phyloP scores from a whole-genome alignment of 2,329 filamentous ascomycete species.

The Beauveria australis region DNA sequence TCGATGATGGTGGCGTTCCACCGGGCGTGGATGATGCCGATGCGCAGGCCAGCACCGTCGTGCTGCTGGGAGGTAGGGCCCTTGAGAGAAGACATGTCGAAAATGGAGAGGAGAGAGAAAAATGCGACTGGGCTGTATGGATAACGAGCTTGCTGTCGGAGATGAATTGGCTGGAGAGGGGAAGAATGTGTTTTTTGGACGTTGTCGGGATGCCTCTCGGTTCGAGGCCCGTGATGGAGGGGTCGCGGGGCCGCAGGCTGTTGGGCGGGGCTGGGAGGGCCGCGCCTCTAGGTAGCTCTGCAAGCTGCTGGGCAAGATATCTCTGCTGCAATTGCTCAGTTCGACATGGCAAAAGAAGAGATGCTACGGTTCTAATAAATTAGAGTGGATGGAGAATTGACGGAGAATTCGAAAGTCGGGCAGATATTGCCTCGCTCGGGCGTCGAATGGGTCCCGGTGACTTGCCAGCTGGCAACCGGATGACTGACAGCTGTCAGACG shows the following conservation, averaged over 20 bases:
- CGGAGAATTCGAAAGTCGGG: not conserved
- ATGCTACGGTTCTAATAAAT: not conserved
- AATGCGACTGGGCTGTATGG: too few relatives aligned
- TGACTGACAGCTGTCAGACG: not conserved
- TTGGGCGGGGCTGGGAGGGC: not conserved
- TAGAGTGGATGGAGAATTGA: not conserved
- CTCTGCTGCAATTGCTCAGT: not conserved
- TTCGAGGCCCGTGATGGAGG: slow-evolving; percentile 1
- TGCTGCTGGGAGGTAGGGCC: slow-evolving; percentile 49
- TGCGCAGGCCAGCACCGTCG: slow-evolving; percentile 67
- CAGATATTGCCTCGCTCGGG: not conserved
- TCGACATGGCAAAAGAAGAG: not conserved
- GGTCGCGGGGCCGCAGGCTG: not conserved
- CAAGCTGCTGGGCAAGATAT: not conserved
- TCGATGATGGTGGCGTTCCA: slow-evolving; percentile 91
- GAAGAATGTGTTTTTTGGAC: not conserved
- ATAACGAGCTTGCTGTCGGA: not conserved
- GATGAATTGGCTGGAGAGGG: not conserved
- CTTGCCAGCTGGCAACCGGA: not conserved
- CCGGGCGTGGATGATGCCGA: slow-evolving; percentile 91
- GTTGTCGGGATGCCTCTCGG: not conserved
- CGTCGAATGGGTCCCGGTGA: not conserved
- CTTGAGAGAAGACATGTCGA: slow-evolving; percentile 44
- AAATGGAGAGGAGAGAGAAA: not conserved
- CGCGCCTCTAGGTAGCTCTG: not conserved